A percentile compares a stretch with the other conserved stretches of the same genome.
Evolutionary conservation across 139 green algal genomes (phyloP).

Genomic region (Chlamydomonas sp.): DNA sequence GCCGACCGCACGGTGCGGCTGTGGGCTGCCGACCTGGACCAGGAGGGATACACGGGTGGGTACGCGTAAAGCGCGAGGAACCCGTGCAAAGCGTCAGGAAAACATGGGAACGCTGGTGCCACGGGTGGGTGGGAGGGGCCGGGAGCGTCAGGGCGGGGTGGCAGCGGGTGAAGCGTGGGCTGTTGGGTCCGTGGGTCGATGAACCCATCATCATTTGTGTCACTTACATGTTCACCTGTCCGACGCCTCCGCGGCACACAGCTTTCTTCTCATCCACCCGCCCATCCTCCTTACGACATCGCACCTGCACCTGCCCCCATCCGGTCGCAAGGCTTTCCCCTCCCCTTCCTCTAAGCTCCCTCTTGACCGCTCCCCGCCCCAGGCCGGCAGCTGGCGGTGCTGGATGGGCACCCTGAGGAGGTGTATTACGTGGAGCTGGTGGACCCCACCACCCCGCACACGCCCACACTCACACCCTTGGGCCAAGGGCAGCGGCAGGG

Average conservation of each 20-base stretch:
- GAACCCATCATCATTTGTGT: too few species aligned
- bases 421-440: conserved; percentile 63
- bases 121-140: background rate
- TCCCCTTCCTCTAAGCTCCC: background rate
- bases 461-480: background rate
- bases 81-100: background rate
- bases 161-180: too few species aligned
- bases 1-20: conserved; percentile 58
- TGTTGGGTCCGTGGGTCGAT: too few species aligned
- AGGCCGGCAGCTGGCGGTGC: conserved; percentile 47
- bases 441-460: background rate
- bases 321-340: too few species aligned
- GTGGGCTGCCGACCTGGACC: conserved; percentile 38
- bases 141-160: too few species aligned
- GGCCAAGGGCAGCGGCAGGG: background rate
- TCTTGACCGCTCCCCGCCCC: background rate
- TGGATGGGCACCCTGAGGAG: conserved; percentile 64
- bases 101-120: background rate
- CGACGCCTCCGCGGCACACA: background rate
- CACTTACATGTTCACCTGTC: too few species aligned
- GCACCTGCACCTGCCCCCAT: background rate
- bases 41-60: conserved; percentile 19
- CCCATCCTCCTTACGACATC: background rate
- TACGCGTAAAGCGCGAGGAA: background rate
- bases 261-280: background rate